These are phyloP conservation scores for Leishmania martiniquensis DNA, from an alignment of 208 protist genomes.

Conservation along the genomic window DNA sequence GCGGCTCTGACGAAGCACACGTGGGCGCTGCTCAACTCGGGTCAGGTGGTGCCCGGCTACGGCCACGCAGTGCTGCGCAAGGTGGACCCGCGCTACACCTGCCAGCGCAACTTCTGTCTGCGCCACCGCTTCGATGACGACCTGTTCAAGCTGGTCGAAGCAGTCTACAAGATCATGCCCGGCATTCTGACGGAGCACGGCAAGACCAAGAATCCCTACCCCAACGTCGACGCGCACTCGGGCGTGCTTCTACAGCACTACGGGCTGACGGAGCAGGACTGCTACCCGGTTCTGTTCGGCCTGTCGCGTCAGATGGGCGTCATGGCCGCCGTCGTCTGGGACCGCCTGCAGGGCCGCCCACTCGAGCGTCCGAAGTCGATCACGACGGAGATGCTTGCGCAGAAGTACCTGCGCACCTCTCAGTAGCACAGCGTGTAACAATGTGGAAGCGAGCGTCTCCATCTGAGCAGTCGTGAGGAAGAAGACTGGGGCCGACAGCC, in stretches of 20 bases:
- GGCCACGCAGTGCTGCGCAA: constrained; percentile 98
- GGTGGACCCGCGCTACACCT: constrained; percentile 98
- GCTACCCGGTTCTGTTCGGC: constrained; percentile 99
- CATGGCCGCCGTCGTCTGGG: constrained; percentile 93
- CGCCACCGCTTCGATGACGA: constrained; percentile 97
- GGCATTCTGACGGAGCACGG: constrained; percentile 97
- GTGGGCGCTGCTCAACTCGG: constrained; percentile 92
- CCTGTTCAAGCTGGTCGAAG: constrained; percentile 95
- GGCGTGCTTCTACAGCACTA: constrained; percentile 96
- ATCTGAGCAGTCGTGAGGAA: too few relatives aligned
- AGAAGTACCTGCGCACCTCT: constrained; percentile 52
- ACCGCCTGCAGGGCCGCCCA: constrained; percentile 94
- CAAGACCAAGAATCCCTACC: constrained; percentile 98
- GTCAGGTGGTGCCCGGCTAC: constrained; percentile 95
- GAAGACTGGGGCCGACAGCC: too few relatives aligned
- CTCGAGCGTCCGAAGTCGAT: constrained; percentile 97
- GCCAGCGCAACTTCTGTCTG: constrained; percentile 96
- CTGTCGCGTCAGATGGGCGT: constrained; percentile 96
- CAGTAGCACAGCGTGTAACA: not conserved
- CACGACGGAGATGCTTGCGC: constrained; percentile 83
- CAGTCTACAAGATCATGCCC: constrained; percentile 94
- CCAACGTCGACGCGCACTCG: constrained; percentile 98
- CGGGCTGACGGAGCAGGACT: constrained; percentile 95
- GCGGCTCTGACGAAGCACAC: constrained; percentile 87
- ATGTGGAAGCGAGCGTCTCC: too few relatives aligned